phyloP scores from a whole-genome alignment of 2,329 filamentous ascomycete genomes.

The Samsoniella hepiali region DNA sequence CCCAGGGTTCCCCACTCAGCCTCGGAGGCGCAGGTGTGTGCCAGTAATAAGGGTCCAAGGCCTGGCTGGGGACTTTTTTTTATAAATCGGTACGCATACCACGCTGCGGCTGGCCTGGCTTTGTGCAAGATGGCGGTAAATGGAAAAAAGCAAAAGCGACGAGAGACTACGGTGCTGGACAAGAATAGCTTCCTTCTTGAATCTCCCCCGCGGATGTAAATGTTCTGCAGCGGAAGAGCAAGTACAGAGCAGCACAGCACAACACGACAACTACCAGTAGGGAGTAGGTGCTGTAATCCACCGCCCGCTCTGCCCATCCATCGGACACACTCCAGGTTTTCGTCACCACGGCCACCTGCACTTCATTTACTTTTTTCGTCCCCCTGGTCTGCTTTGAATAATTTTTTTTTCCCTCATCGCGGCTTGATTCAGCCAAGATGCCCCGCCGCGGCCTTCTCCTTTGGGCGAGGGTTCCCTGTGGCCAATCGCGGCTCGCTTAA shows the following conservation, averaged over 20 bases:
- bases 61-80: constrained; percentile 3
- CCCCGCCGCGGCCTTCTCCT: neutral
- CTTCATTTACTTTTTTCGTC: neutral
- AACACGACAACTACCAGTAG: too few species aligned
- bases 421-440: neutral
- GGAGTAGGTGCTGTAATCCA: neutral
- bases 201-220: too few species aligned
- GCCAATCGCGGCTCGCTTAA: constrained; percentile 12
- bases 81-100: too few species aligned
- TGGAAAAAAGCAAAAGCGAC: neutral
- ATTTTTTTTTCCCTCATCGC: neutral
- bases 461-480: neutral
- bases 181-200: too few species aligned
- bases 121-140: neutral
- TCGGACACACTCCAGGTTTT: constrained; percentile 9
- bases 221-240: too few species aligned
- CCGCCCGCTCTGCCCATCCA: neutral
- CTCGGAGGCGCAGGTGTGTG: constrained; percentile 4
- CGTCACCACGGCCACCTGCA: constrained; percentile 3
- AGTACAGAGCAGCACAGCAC: too few species aligned
- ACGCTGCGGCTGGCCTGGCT: neutral
- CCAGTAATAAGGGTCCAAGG: constrained; percentile 11
- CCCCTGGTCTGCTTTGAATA: neutral
- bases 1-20: constrained; percentile 7
- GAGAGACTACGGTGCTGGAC: neutral